Evolutionary conservation across 2,329 filamentous ascomycete species (phyloP).

Genomic region (Coleophoma crateriformis): DNA sequence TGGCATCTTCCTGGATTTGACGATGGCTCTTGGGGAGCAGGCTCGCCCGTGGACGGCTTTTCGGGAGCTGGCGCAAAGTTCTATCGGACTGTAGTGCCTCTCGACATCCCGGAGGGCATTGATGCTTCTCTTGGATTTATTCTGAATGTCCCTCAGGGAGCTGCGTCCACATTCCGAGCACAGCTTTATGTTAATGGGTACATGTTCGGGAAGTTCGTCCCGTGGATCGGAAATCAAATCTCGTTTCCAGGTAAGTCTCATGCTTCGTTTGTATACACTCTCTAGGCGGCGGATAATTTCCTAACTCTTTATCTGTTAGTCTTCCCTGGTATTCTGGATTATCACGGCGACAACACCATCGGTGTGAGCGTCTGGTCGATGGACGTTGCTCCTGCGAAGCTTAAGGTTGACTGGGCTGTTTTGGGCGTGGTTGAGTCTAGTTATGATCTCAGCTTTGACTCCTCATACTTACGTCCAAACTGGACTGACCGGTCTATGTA

Average conservation of each 20-base stretch:
- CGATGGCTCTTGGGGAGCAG: constrained; percentile 35
- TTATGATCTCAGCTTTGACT: constrained; percentile 44
- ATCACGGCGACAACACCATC: constrained; percentile 52
- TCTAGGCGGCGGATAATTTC: neutral
- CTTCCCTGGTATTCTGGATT: constrained; percentile 52
- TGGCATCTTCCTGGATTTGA: constrained; percentile 53
- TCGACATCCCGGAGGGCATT: constrained; percentile 43
- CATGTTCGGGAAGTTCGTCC: constrained; percentile 55
- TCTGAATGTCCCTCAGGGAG: constrained; percentile 37
- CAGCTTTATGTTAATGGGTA: constrained; percentile 61
- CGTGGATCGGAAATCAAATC: constrained; percentile 55
- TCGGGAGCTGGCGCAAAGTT: constrained; percentile 47
- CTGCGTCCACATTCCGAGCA: constrained; percentile 36
- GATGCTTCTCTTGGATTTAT: constrained; percentile 53
- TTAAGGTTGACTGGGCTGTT: constrained; percentile 40
- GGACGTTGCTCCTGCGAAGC: constrained; percentile 8
- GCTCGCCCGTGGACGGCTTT: constrained; percentile 27
- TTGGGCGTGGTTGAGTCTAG: constrained; percentile 48
- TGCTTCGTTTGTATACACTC: neutral
- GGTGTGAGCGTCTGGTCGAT: constrained; percentile 53
- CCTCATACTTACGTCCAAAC: constrained; percentile 40
- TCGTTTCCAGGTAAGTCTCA: constrained; percentile 39
- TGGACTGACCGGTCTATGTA: constrained; percentile 33
- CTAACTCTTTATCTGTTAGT: constrained; percentile 26
- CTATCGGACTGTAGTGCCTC: constrained; percentile 46